phyloP scores from a whole-genome alignment of 805 yeast species.

The Candida coleopterorum region DNA sequence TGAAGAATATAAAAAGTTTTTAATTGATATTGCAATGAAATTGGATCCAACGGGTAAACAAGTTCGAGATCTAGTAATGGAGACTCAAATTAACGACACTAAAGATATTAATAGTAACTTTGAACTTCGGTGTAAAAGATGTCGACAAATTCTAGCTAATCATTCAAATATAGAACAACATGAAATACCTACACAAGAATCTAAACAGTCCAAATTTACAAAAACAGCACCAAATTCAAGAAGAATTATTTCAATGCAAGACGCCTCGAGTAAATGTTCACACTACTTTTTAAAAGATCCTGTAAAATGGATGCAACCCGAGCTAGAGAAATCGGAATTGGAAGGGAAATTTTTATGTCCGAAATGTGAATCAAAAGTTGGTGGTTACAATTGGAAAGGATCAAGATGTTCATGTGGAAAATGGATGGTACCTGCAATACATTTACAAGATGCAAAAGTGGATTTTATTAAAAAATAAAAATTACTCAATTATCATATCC shows the following conservation, averaged over 20 bases:
- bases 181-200: conserved; percentile 58
- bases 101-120: conserved; percentile 14
- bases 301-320: conserved; percentile 84
- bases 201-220: conserved; percentile 61
- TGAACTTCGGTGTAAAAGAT: conserved; percentile 71
- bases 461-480: conserved; percentile 46
- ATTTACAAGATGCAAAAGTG: conserved; percentile 73
- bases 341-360: conserved; percentile 90
- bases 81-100: conserved; percentile 1
- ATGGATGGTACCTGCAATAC: conserved; percentile 93
- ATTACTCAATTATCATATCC: conserved; percentile 41
- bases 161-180: conserved; percentile 62
- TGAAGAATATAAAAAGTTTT: conserved; percentile 22
- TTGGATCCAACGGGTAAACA: conserved; percentile 40
- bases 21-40: conserved; percentile 19
- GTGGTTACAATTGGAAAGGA: conserved; percentile 94
- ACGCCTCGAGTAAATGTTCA: conserved; percentile 63
- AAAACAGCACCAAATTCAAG: conserved; percentile 59
- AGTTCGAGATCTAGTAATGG: conserved; percentile 18
- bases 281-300: conserved; percentile 83
- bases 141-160: conserved; percentile 67
- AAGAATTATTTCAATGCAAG: conserved; percentile 53
- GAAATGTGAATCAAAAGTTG: conserved; percentile 78
- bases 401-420: conserved; percentile 90
- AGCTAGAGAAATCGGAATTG: conserved; percentile 64